phyloP scores from a whole-genome alignment of 2,329 filamentous ascomycete genomes.

The Decorospora gaudefroyi region DNA sequence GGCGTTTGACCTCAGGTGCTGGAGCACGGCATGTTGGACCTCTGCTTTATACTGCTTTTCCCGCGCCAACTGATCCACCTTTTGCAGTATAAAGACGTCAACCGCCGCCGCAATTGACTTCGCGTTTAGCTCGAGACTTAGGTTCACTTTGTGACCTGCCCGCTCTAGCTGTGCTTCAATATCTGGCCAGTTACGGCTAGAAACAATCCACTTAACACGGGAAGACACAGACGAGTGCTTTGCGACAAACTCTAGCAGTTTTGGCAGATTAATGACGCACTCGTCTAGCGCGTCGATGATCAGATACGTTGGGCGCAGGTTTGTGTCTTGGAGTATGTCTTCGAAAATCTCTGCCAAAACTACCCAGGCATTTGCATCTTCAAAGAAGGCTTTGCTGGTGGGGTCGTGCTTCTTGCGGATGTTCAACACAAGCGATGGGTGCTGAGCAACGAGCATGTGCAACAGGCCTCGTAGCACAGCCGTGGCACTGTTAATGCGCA shows the following conservation, averaged over 20 bases:
- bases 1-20: no score
- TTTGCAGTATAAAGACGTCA: no score
- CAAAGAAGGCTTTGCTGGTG: slow-evolving; percentile 6
- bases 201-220: slow-evolving; percentile 18
- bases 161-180: no score
- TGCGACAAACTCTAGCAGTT: slow-evolving; percentile 3
- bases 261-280: slow-evolving; percentile 5
- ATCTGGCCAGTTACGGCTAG: slow-evolving; percentile 52
- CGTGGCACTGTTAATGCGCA: slow-evolving; percentile 43
- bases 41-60: no score
- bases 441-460: slow-evolving; percentile 46
- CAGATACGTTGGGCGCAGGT: slow-evolving; percentile 6
- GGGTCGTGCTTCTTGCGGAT: slow-evolving; percentile 11
- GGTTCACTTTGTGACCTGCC: no score
- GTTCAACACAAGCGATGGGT: slow-evolving; percentile 8
- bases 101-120: no score
- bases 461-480: slow-evolving; percentile 54
- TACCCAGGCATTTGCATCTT: slow-evolving; percentile 18
- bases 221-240: neutral
- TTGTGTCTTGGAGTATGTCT: slow-evolving; percentile 48
- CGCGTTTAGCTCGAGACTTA: no score
- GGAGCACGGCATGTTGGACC: no score
- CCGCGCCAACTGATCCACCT: no score
- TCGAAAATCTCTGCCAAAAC: slow-evolving; percentile 42
- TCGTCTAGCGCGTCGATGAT: slow-evolving; percentile 25